A percentile compares a stretch with the other conserved stretches of the same genome.
phyloP scores from a whole-genome alignment of 352 stramenopile genomes.

The Globisporangium emineosum region DNA sequence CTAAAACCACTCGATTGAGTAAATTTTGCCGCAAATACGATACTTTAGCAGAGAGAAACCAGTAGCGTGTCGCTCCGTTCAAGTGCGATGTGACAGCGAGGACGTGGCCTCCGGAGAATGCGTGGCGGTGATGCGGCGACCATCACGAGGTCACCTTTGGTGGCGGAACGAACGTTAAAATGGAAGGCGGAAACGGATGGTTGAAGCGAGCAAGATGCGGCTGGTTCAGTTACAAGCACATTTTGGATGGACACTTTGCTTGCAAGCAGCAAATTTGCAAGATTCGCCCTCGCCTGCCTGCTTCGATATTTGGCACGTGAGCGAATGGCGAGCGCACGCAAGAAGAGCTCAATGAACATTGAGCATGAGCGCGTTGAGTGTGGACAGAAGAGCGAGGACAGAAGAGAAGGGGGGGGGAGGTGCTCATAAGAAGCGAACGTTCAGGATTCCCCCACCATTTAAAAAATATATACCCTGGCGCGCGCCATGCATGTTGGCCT shows the following conservation, averaged over 20 bases:
- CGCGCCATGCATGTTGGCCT: no score
- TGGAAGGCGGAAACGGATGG: constrained; percentile 4
- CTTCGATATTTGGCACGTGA: background rate
- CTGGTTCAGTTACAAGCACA: background rate
- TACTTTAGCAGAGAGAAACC: background rate
- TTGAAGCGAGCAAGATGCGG: constrained; percentile 5
- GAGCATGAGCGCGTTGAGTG: no score
- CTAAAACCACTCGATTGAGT: constrained; percentile 2
- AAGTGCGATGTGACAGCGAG: constrained; percentile 21
- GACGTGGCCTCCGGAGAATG: constrained; percentile 20
- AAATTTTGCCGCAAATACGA: background rate
- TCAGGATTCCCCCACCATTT: no score
- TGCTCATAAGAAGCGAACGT: no score
- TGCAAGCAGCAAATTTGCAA: background rate
- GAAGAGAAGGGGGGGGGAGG: no score
- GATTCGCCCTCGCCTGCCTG: background rate
- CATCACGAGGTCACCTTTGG: no score
- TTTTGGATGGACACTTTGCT: background rate
- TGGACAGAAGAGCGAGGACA: no score
- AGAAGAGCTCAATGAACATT: background rate
- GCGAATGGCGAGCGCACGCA: background rate
- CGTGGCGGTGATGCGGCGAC: background rate
- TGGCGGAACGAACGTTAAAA: constrained; percentile 7
- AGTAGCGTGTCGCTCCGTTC: background rate
- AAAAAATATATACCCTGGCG: no score